Evolutionary conservation across 345 rosid genomes (phyloP).

Genomic region (Eutrema japonicum): DNA sequence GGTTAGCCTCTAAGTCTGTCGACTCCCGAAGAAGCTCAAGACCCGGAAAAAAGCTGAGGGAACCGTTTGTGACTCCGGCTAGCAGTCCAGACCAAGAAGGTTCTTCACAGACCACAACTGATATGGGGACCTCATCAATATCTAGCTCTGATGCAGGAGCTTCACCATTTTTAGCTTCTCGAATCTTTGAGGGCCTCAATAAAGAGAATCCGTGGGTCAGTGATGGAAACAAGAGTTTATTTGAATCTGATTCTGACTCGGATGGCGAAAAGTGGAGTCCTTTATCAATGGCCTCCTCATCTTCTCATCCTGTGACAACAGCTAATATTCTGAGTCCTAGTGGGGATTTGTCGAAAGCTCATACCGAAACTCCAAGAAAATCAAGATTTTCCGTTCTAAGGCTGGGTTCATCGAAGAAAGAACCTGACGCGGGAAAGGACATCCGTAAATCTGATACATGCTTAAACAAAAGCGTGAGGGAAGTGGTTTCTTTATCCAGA

Average conservation of each 20-base stretch:
- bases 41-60: slow-evolving; percentile 53
- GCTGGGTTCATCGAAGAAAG: slow-evolving; percentile 56
- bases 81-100: slow-evolving; percentile 93
- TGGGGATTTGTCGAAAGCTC: slow-evolving; percentile 45
- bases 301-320: slow-evolving; percentile 39
- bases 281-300: slow-evolving; percentile 55
- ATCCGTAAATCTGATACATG: slow-evolving; percentile 59
- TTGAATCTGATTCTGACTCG: slow-evolving; percentile 70
- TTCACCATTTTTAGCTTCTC: slow-evolving; percentile 69
- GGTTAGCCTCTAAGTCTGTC: slow-evolving; percentile 44
- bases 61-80: slow-evolving; percentile 85
- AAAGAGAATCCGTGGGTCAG: slow-evolving; percentile 52
- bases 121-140: slow-evolving; percentile 80
- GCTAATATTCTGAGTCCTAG: slow-evolving; percentile 57
- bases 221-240: slow-evolving; percentile 55
- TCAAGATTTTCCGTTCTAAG: slow-evolving; percentile 51
- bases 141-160: slow-evolving; percentile 92
- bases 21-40: slow-evolving; percentile 47
- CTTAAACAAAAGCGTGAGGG: slow-evolving; percentile 76
- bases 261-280: slow-evolving; percentile 60
- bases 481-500: slow-evolving; percentile 80
- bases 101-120: slow-evolving; percentile 67
- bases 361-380: slow-evolving; percentile 49
- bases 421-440: slow-evolving; percentile 53
- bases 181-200: slow-evolving; percentile 54